Conservation (phyloP, 2,329 filamentous ascomycete genomes). For the Diaporthe destruens region DNA sequence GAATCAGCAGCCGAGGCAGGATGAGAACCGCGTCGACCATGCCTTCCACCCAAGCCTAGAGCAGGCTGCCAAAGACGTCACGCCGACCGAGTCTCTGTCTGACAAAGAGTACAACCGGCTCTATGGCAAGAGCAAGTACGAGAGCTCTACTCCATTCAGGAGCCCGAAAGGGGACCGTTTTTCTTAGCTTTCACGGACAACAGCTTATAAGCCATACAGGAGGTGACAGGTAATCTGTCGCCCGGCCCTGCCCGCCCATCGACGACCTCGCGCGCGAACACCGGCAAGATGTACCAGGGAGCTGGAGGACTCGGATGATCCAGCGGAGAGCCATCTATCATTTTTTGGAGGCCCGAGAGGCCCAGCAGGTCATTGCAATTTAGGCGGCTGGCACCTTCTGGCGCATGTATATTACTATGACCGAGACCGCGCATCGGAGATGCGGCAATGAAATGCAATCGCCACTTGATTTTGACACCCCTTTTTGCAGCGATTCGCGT, state of each 20-base stretch:
- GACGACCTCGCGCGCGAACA: conserved; percentile 10
- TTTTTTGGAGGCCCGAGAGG: conserved; percentile 16
- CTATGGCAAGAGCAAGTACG: conserved; percentile 89
- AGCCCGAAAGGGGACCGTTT: conserved; percentile 91
- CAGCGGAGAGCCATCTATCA: not conserved
- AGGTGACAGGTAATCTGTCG: conserved; percentile 11
- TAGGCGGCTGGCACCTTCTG: conserved; percentile 15
- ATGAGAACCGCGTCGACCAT: conserved; percentile 22
- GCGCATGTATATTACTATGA: conserved; percentile 35
- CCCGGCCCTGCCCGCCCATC: not conserved
- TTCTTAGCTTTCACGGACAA: conserved; percentile 57
- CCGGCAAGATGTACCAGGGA: not conserved
- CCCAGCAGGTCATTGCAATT: conserved; percentile 6
- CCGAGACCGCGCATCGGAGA: not conserved
- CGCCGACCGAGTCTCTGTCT: conserved; percentile 84
- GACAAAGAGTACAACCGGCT: conserved; percentile 76
- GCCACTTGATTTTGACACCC: conserved; percentile 2
- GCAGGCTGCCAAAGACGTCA: conserved; percentile 64
- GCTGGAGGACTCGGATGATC: too few relatives aligned
- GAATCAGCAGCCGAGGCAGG: conserved; percentile 56
- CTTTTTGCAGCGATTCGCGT: not conserved
- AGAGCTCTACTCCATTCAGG: conserved; percentile 80
- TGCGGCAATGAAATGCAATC: conserved; percentile 33
- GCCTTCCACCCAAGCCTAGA: conserved; percentile 25
- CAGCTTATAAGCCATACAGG: conserved; percentile 21